Percentiles rank a stretch among this genome's conserved stretches.
phyloP scores from a whole-genome alignment of 176 grass and related monocot species.

The Puccinellia tenuiflora region DNA sequence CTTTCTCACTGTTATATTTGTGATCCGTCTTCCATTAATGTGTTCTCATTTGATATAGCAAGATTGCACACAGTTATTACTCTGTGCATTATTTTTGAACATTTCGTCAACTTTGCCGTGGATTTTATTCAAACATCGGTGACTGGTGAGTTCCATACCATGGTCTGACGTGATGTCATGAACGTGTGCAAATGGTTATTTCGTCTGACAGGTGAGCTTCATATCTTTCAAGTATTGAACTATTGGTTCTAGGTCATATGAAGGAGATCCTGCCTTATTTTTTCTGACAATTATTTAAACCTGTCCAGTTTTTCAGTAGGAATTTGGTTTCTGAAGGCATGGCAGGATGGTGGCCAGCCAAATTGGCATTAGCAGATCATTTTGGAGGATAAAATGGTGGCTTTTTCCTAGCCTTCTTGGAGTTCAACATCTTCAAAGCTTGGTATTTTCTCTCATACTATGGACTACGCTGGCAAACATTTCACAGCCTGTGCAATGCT shows the following conservation, averaged over 20 bases:
- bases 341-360: not conserved
- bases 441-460: not conserved
- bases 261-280: not conserved
- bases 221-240: not conserved
- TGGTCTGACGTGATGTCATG: not conserved
- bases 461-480: not conserved
- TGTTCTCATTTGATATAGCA: not conserved
- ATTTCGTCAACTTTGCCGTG: not conserved
- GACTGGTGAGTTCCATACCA: not conserved
- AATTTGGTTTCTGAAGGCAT: not conserved
- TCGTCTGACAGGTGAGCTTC: conserved; percentile 7
- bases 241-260: not conserved
- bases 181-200: not conserved
- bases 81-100: not conserved
- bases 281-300: not conserved
- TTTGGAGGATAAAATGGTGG: not conserved
- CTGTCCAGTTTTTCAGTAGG: not conserved
- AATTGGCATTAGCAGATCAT: not conserved
- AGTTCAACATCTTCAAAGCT: not conserved
- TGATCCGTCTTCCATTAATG: not conserved
- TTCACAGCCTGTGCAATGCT: not conserved
- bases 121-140: not conserved
- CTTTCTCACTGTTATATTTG: not conserved
- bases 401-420: not conserved
- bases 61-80: not conserved